These are phyloP conservation scores for Themeda triandra DNA, from an alignment of 176 grass and related monocot genomes.

Conservation along the genomic window DNA sequence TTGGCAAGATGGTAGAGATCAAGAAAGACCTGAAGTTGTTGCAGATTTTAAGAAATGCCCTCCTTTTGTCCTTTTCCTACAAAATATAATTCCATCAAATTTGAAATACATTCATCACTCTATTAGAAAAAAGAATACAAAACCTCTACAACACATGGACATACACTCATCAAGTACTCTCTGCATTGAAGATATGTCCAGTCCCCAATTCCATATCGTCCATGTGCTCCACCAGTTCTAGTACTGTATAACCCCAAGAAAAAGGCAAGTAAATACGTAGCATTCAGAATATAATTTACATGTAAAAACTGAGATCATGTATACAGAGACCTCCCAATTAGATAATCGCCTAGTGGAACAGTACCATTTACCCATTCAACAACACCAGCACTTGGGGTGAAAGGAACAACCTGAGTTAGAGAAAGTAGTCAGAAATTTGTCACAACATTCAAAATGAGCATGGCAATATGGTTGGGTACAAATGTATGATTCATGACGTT, in stretches of 20 bases:
- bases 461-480: neutral
- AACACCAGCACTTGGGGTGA: slow-evolving; percentile 95
- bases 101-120: neutral
- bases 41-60: slow-evolving; percentile 74
- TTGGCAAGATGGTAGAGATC: slow-evolving; percentile 14
- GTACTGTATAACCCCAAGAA: slow-evolving; percentile 48
- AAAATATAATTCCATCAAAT: slow-evolving; percentile 34
- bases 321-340: slow-evolving; percentile 67
- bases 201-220: slow-evolving; percentile 77
- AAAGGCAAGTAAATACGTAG: slow-evolving; percentile 21
- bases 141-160: slow-evolving; percentile 25
- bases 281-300: slow-evolving; percentile 13
- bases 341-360: slow-evolving; percentile 83
- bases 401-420: slow-evolving; percentile 82
- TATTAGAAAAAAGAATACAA: neutral
- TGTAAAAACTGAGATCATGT: slow-evolving; percentile 22
- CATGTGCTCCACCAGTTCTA: slow-evolving; percentile 84
- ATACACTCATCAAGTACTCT: slow-evolving; percentile 71
- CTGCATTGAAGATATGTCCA: slow-evolving; percentile 95
- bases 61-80: slow-evolving; percentile 95
- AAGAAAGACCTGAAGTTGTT: slow-evolving; percentile 78
- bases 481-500: neutral
- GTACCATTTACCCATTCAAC: slow-evolving; percentile 98
- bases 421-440: slow-evolving; percentile 14
- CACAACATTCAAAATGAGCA: slow-evolving; percentile 1